Conservation (phyloP, 139 green algal species). For the Limnomonas spitsbergensis region DNA sequence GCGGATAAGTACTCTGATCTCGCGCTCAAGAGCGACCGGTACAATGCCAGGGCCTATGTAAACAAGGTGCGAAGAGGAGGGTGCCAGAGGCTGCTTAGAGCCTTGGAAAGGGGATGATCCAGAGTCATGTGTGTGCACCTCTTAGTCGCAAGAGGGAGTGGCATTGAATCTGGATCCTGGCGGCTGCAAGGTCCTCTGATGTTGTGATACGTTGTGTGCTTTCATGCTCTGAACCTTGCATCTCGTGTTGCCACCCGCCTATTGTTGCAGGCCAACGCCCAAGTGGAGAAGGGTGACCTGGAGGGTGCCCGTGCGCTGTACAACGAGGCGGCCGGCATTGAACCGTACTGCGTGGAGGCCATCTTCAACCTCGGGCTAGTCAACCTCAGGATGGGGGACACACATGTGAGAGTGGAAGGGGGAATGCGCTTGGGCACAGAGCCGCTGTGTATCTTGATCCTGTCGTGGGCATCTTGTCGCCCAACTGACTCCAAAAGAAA, state of each 20-base stretch:
- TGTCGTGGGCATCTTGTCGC: no score
- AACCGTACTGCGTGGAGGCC: conserved; percentile 74
- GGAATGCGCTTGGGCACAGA: conserved; percentile 22
- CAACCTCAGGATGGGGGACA: conserved; percentile 47
- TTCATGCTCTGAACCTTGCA: not conserved
- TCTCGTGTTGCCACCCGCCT: not conserved
- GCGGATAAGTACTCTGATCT: conserved; percentile 68
- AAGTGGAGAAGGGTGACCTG: conserved; percentile 36
- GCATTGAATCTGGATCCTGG: no score
- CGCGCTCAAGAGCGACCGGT: conserved; percentile 68
- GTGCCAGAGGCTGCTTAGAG: not conserved
- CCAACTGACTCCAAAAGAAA: no score
- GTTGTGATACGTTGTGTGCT: no score
- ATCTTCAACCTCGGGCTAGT: conserved; percentile 74
- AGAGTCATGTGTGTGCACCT: not conserved
- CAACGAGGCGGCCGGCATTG: conserved; percentile 41
- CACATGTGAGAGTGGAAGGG: conserved; percentile 2
- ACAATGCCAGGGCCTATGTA: conserved; percentile 75
- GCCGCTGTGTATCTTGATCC: no score
- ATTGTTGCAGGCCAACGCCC: not conserved
- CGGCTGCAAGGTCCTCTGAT: no score
- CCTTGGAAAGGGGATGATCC: not conserved
- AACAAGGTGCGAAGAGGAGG: conserved; percentile 52
- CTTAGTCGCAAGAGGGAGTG: no score
- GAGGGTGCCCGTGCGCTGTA: conserved; percentile 27